Evolutionary conservation across 495 filamentous ascomycete species (phyloP), one percentile per base, ranked within the genome.

Genomic region (Tirmania nivea): DNA sequence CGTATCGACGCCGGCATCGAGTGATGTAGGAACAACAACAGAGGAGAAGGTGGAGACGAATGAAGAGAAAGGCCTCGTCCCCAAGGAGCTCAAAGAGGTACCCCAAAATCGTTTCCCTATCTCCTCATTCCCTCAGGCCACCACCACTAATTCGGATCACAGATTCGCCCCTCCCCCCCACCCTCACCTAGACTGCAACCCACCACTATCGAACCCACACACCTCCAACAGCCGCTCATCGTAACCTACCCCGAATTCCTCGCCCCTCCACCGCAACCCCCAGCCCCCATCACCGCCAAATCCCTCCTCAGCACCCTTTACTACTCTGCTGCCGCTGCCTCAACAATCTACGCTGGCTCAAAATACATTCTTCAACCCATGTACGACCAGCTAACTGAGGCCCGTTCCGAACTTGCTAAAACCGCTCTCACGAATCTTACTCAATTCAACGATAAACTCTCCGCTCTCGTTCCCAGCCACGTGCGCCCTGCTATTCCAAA

Each of bases 391-490:
- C 12, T 50, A 37, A 56, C 47, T 49, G 34, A 48, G 34, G 35
- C 39, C 52, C 48, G 47, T 56, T 19, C 16, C 39, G 39, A 45
- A 3, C 39, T 45, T 52, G 42, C 47, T 55, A 58, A 59, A 55
- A 50, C 48, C 59, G 50, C 58, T 59, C 54, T 58, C 54, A 16
- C 62, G 12, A 47, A 52, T 16, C 20, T 55, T 21, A 52, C 54
- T 25, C 17, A 56, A 35, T 42, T 45, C 3, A 45, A 45, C 8
- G 17, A 19, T 45, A 45, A 45, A 45, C 39, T 59, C 55, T 39
- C 57, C 56, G 52, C 47, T 49, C 25, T 31, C 25, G 25, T 31
- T 31, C 25, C 25, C 2, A 31, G 25, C 25, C 25, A 31, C 25
- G 25, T 31, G 25, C 25, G 25, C 25, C 25, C 25, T 31, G 25